Evolutionary conservation across 2,329 filamentous ascomycete genomes (phyloP), one percentile per base, ranked within the genome.

Genomic region (Gnomoniopsis sp.): DNA sequence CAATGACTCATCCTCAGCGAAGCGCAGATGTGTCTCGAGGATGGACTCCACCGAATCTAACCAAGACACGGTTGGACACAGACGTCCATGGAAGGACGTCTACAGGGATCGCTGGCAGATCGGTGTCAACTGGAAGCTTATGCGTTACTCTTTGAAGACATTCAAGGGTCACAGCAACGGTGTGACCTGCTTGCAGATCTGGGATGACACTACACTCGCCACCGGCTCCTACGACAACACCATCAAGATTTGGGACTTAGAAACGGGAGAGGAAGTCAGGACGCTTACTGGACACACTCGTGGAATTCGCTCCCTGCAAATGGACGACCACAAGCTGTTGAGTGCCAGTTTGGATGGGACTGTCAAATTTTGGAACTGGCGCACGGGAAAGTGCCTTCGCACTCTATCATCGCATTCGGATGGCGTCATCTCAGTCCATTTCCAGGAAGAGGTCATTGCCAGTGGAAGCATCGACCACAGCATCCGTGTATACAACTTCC

Each of bases 61-160:
- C 52, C 34, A 52, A 58, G 59, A 33, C 47, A 26, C 58, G 33
- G 1, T 49, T 41, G 49, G 53, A 14, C 52, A 65, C 44, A 60
- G 53, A 77, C 76, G 91, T 33, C 92, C 89, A 0, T 99, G 95
- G 95, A 99, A 99, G 74, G 92, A 96, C 62, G 91, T 99, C 1
- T 99, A 99, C 77, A 90, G 91, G 63, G 93, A 97, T 71, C 86
- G 72, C 12, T 62, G 58, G 55, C 95, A 93, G 71, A 92, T 99
- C 50, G 93, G 95, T 53, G 95, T 88, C 61, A 98, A 98, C 72
- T 99, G 95, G 95, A 96, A 96, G 72, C 92, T 96, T 64, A 93
- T 95, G 3, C 87, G 93, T 41, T 98, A 89, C 75, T 88, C 88
- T 7, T 88, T 90, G 65, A 92, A 88, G 69, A 85, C 89, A 14